Conservation (phyloP, 352 stramenopile genomes). For the Pythium dissimile region DNA sequence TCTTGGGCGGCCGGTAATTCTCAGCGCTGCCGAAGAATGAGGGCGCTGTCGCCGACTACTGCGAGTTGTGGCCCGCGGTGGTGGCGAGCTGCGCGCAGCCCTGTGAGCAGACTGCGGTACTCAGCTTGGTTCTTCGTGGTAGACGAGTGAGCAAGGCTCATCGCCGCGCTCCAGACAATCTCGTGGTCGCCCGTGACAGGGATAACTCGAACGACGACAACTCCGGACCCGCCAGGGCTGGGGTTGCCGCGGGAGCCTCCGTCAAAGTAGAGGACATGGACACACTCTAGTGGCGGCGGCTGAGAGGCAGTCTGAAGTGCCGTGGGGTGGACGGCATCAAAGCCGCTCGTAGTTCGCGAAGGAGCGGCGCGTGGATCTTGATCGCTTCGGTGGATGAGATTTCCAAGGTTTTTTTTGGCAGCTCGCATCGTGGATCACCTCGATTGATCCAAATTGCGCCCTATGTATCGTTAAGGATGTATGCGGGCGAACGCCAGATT, state of each 20-base stretch:
- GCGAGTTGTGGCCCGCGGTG: neutral
- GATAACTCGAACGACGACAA: neutral
- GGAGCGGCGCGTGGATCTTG: neutral
- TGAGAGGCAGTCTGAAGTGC: neutral
- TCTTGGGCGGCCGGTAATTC: neutral
- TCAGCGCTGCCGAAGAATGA: neutral
- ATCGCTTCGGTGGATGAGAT: neutral
- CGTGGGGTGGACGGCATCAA: neutral
- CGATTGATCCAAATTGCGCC: too few species aligned
- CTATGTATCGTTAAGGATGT: too few species aligned
- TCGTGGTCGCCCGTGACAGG: neutral
- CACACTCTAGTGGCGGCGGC: too few species aligned
- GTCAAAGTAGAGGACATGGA: conserved; percentile 7
- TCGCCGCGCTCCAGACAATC: neutral
- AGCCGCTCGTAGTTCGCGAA: neutral
- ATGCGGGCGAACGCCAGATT: too few species aligned
- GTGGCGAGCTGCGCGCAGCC: neutral
- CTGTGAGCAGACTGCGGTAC: neutral
- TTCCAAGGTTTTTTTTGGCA: neutral
- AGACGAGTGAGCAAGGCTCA: neutral
- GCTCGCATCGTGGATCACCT: neutral
- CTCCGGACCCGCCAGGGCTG: neutral
- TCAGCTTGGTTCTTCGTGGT: conserved; percentile 10
- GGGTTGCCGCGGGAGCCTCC: conserved; percentile 2
- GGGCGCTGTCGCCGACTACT: neutral